Evolutionary conservation across 768 basidiomycete species (phyloP).

Genomic region (Thelephora ganbajun): DNA sequence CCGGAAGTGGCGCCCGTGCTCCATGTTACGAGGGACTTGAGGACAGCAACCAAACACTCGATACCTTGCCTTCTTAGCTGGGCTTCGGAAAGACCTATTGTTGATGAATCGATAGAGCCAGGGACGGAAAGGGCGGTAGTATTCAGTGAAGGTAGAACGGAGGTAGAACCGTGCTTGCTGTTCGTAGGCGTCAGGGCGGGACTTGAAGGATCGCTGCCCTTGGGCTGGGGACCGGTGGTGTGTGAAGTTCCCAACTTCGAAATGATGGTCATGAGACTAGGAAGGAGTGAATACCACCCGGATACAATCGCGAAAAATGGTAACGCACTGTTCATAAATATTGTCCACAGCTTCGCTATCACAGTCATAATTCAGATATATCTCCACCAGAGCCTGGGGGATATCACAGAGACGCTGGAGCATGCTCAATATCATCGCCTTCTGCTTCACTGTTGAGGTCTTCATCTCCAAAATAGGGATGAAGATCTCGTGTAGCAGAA

Average conservation of each 20-base stretch:
- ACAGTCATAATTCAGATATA: constrained; percentile 99
- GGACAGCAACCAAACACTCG: constrained; percentile 82
- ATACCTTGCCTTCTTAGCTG: constrained; percentile 84
- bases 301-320: neutral
- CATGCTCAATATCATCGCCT: constrained; percentile 85
- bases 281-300: constrained; percentile 1
- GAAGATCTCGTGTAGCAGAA: constrained; percentile 97
- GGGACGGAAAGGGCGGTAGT: constrained; percentile 52
- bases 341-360: constrained; percentile 91
- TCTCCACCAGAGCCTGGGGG: constrained; percentile 93
- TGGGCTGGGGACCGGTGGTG: constrained; percentile 31
- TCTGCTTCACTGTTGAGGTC: constrained; percentile 90
- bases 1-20: constrained; percentile 38
- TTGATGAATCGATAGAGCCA: constrained; percentile 52
- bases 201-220: constrained; percentile 42
- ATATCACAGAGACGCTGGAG: constrained; percentile 82
- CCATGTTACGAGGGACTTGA: constrained; percentile 88
- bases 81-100: constrained; percentile 61
- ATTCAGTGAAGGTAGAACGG: constrained; percentile 49
- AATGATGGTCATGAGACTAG: constrained; percentile 85
- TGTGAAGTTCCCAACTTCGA: constrained; percentile 74
- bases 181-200: constrained; percentile 42
- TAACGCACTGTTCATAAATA: constrained; percentile 86
- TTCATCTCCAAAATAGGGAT: constrained; percentile 97
- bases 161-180: constrained; percentile 25